Conservation (phyloP, 768 basidiomycete species). For the Rubroboletus satanas region DNA sequence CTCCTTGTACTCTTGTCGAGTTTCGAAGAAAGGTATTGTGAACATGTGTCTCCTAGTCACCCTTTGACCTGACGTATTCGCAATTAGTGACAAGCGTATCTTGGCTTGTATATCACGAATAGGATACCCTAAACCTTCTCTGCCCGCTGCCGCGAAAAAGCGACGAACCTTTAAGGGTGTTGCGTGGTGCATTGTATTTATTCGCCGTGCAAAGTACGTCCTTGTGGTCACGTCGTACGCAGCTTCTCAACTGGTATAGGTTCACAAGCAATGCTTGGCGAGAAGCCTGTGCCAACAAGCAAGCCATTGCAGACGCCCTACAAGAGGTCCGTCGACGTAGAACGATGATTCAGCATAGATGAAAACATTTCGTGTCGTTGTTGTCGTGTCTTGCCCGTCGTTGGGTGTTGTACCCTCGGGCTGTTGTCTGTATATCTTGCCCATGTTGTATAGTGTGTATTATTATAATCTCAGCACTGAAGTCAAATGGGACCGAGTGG, state of each 20-base stretch:
- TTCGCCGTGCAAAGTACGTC: slow-evolving; percentile 59
- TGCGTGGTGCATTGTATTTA: slow-evolving; percentile 59
- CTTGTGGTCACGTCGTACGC: background rate
- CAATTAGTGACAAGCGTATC: slow-evolving; percentile 60
- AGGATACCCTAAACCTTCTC: slow-evolving; percentile 54
- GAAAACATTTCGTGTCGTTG: slow-evolving; percentile 3
- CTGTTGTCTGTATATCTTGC: slow-evolving; percentile 22
- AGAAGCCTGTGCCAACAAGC: slow-evolving; percentile 55
- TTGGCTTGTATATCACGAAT: slow-evolving; percentile 72
- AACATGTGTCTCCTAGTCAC: background rate
- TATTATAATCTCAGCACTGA: slow-evolving; percentile 10
- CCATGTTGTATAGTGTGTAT: slow-evolving; percentile 18
- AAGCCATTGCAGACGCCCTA: slow-evolving; percentile 60
- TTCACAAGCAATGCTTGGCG: slow-evolving; percentile 61
- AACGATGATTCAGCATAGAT: slow-evolving; percentile 19
- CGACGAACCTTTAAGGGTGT: slow-evolving; percentile 53
- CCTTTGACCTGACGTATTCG: slow-evolving; percentile 1
- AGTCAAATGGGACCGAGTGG: background rate
- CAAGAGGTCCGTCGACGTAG: slow-evolving; percentile 65
- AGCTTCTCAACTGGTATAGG: slow-evolving; percentile 35
- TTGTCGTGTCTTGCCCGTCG: background rate
- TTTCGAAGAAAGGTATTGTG: slow-evolving; percentile 62
- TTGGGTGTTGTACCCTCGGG: background rate
- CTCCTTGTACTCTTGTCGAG: slow-evolving; percentile 67
- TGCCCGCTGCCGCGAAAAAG: slow-evolving; percentile 37